These are phyloP conservation scores for Irpex sp. DNA, from an alignment of 1,284 basidiomycete species.

Conservation along the genomic window DNA sequence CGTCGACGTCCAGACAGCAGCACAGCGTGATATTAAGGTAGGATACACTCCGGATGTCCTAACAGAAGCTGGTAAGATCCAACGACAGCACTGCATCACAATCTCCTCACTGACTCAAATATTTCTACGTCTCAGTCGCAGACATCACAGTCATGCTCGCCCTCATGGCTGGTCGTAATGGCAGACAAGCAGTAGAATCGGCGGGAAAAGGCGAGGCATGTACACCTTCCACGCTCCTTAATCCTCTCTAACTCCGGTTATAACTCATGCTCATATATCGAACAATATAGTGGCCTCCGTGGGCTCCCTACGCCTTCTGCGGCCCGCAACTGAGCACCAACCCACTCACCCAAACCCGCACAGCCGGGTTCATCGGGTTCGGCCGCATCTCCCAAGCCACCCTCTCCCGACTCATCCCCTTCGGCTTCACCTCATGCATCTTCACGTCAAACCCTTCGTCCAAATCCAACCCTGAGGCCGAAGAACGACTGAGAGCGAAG, in stretches of 20 bases:
- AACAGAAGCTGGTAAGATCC: constrained; percentile 71
- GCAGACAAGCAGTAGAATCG: constrained; percentile 57
- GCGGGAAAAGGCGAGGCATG: constrained; percentile 68
- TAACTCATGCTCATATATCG: neutral
- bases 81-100: neutral
- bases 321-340: constrained; percentile 74
- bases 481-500: constrained; percentile 44
- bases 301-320: constrained; percentile 80
- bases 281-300: constrained; percentile 55
- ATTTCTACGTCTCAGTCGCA: constrained; percentile 10
- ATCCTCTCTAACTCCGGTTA: neutral
- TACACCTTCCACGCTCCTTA: constrained; percentile 2
- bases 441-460: constrained; percentile 60
- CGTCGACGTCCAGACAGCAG: constrained; percentile 63
- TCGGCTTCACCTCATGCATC: constrained; percentile 68
- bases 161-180: constrained; percentile 86
- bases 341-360: constrained; percentile 50
- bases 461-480: constrained; percentile 40
- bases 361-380: constrained; percentile 90
- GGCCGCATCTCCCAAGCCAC: constrained; percentile 88
- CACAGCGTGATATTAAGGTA: constrained; percentile 66
- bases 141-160: constrained; percentile 74
- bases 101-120: neutral
- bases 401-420: constrained; percentile 72
- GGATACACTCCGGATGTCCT: constrained; percentile 93